Evolutionary conservation across 345 rosid species (phyloP), one percentile per base, ranked within the genome.

Genomic region (Gossypium arboreum): DNA sequence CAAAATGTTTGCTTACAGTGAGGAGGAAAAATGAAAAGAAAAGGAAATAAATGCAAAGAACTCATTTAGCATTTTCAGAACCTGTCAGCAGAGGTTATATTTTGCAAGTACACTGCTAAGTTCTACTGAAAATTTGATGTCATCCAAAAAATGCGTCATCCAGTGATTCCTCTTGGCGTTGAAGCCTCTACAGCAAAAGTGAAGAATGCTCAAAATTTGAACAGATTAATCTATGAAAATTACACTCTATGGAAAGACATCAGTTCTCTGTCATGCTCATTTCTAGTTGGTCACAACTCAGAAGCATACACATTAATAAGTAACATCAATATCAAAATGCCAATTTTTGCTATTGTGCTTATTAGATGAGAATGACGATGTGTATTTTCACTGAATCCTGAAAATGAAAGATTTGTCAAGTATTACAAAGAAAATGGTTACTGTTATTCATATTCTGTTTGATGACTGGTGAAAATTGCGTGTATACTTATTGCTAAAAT

Each of bases 31-130:
- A n/a, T 20, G 9, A 12, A 24, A 44, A 7, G n/a, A 51, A 58
- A 58, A 24, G 7, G 12, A 52, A 69, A 69, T 57, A 69, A 50
- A 66, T 66, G 73, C 39, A 47, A 68, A 68, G 34, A 45, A 20
- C 9, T 66, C 29, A 66, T 65, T 44, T 22, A 66, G 11, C 54
- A 45, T 66, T 66, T 47, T 7, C 56, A 24, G 41, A 65, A 18
- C 27, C 8, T 65, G 69, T 43, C 69, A 17, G 48, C 51, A 39
- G 51, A 65, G 24, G 12, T 64, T 65, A 48, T 44, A 39, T 65
- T 64, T 43, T 64, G n/a, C 41, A 17, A 2, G 34, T 25, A 24
- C 17, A 12, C 1, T 8, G 12, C 39, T 24, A 24, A 11, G 63
- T 59, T 62, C 3, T 7, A 7, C 67, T 29, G 67, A 62, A 60